Evolutionary conservation across 2,329 filamentous ascomycete genomes (phyloP), one percentile per base, ranked within the genome.

Genomic region (Penicillium sp.): DNA sequence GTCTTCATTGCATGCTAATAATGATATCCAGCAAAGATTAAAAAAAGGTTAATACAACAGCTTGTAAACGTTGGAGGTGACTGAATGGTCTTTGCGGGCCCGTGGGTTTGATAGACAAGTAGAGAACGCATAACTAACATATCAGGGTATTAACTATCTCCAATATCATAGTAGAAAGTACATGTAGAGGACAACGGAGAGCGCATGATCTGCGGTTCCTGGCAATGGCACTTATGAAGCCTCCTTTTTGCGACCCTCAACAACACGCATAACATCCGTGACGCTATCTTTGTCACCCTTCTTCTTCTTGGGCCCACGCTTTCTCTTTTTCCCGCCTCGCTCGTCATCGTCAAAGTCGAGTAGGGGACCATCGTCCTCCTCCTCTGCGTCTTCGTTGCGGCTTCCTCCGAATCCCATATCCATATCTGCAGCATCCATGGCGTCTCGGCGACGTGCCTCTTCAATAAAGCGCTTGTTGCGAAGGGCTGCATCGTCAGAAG

Each of bases 321-420:
- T 81, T 61, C 79, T 75, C 68, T 78, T 79, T 60, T 72, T 77
- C 7, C 67, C 68, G 31, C 70, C 69, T 35, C 65, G 63, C 23
- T 68, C 43, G 36, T 57, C 68, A 35, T 69, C 70, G 29, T 70
- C 69, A n/a, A 70, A 73, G 56, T 76, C 73, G 90, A 67, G 85
- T 78, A 39, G 85, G 86, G 54, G 93, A 74, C 77, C 71, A 41
- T 92, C 48, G 6, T 62, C 90, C 62, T 89, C 84, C 62, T 96
- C 93, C 59, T 93, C 93, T 49, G 93, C 92, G 68, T 97, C 94
- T 53, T 90, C 92, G 68, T 91, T 88, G 29, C 93, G 84, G 69
- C 89, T 94, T 21, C 87, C 90, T 35, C 94, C 94, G 70, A 99
- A 97, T 59, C 93, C 93, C 81, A 97, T 85, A 70, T 99, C 94